These are phyloP conservation scores for Eutypella sp. DNA, from an alignment of 2,329 filamentous ascomycete genomes.

Conservation along the genomic window DNA sequence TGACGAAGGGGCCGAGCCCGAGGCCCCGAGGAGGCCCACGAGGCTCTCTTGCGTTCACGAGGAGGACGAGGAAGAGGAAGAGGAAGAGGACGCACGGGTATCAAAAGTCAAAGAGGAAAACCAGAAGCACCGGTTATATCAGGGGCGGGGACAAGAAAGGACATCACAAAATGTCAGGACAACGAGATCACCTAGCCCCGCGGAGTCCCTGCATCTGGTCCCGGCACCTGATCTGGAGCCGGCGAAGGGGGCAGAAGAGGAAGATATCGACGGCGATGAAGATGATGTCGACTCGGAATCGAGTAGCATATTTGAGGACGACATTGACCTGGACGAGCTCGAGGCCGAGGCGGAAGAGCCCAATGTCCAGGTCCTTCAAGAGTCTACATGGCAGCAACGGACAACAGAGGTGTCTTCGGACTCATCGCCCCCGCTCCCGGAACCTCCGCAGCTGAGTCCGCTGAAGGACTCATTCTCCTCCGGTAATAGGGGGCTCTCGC, in stretches of 20 bases:
- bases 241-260: constrained; percentile 14
- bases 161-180: constrained; percentile 26
- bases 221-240: constrained; percentile 30
- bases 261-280: background rate
- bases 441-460: constrained; percentile 44
- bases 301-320: constrained; percentile 41
- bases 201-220: constrained; percentile 36
- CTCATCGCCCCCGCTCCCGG: constrained; percentile 40
- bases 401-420: constrained; percentile 29
- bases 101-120: constrained; percentile 34
- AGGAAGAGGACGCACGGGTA: constrained; percentile 28
- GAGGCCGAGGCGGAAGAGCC: constrained; percentile 27
- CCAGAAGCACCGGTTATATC: constrained; percentile 40
- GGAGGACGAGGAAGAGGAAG: constrained; percentile 44
- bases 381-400: constrained; percentile 18
- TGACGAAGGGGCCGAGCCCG: too few species aligned
- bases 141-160: constrained; percentile 31
- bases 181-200: constrained; percentile 26
- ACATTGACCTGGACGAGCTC: constrained; percentile 34
- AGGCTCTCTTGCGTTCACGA: constrained; percentile 34
- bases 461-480: constrained; percentile 47
- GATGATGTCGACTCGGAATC: constrained; percentile 24
- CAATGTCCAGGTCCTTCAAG: constrained; percentile 27
- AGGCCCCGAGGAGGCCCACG: too few species aligned
- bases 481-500: constrained; percentile 37